Evolutionary conservation across 1,284 basidiomycete species (phyloP).

Genomic region (Hypsizygus ulmarius): DNA sequence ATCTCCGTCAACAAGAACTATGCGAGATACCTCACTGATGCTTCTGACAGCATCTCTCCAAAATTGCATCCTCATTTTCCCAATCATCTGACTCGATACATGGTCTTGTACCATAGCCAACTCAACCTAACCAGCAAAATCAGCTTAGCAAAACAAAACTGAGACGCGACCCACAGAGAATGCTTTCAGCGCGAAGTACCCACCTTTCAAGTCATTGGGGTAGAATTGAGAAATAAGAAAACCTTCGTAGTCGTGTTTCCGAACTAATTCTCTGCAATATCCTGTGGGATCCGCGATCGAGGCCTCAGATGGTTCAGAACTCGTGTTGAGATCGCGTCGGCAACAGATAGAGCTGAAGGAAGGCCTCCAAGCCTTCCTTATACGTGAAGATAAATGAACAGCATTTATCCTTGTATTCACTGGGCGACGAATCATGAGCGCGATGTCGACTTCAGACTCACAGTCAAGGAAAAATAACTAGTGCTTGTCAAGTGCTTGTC

Average conservation of each 20-base stretch:
- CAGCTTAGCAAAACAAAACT: slow-evolving; percentile 8
- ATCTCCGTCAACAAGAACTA: slow-evolving; percentile 17
- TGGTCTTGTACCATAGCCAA: slow-evolving; percentile 79
- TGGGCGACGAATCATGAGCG: too few species aligned
- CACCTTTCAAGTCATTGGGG: slow-evolving; percentile 60
- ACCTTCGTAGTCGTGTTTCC: slow-evolving; percentile 79
- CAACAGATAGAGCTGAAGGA: neutral
- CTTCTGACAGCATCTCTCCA: slow-evolving; percentile 85
- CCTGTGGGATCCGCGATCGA: slow-evolving; percentile 40
- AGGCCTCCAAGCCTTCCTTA: neutral
- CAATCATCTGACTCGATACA: slow-evolving; percentile 77
- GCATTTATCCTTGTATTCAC: neutral
- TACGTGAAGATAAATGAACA: neutral
- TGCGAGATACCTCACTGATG: slow-evolving; percentile 60
- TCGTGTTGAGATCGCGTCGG: slow-evolving; percentile 12
- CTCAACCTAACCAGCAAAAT: slow-evolving; percentile 60
- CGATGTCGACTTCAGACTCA: too few species aligned
- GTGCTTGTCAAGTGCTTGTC: too few species aligned
- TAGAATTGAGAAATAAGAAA: slow-evolving; percentile 79
- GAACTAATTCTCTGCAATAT: slow-evolving; percentile 69
- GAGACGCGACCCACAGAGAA: slow-evolving; percentile 70
- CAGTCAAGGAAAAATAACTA: too few species aligned
- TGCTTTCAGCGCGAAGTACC: slow-evolving; percentile 82
- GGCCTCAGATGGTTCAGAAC: slow-evolving; percentile 1
- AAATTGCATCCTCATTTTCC: slow-evolving; percentile 89